Conservation (phyloP, 768 basidiomycete genomes). For the Hericium coralloides region DNA sequence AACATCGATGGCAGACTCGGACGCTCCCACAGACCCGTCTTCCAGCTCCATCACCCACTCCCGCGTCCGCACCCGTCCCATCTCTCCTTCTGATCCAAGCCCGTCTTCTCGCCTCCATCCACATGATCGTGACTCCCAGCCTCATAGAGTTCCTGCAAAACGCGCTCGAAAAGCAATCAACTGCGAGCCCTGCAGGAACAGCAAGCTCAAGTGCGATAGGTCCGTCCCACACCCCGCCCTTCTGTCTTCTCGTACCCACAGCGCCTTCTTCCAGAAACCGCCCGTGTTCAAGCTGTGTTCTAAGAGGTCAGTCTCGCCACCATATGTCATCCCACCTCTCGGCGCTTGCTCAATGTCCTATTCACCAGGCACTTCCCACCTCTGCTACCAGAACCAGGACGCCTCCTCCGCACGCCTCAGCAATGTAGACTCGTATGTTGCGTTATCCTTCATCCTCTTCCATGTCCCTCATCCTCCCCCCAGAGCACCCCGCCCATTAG, state of each 20-base stretch:
- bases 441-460: neutral
- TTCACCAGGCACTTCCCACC: slow-evolving; percentile 60
- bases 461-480: slow-evolving; percentile 1
- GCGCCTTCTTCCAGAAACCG: slow-evolving; percentile 47
- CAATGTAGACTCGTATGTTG: slow-evolving; percentile 36
- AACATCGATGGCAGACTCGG: neutral
- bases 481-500: slow-evolving; percentile 30
- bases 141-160: slow-evolving; percentile 48
- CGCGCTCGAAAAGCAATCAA: slow-evolving; percentile 83
- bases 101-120: neutral
- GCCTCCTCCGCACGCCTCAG: slow-evolving; percentile 37
- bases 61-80: neutral
- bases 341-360: slow-evolving; percentile 5
- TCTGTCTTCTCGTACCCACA: slow-evolving; percentile 5
- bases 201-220: slow-evolving; percentile 88
- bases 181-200: slow-evolving; percentile 81
- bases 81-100: neutral
- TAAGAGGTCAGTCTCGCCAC: slow-evolving; percentile 47
- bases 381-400: slow-evolving; percentile 74
- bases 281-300: slow-evolving; percentile 82
- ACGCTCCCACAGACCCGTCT: neutral
- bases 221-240: slow-evolving; percentile 21
- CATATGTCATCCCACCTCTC: slow-evolving; percentile 3
- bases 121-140: neutral
- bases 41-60: neutral